A percentile compares a stretch with the other conserved stretches of the same genome.
Evolutionary conservation across 1,284 basidiomycete genomes (phyloP).

Genomic region (Microbotryum saponariae): DNA sequence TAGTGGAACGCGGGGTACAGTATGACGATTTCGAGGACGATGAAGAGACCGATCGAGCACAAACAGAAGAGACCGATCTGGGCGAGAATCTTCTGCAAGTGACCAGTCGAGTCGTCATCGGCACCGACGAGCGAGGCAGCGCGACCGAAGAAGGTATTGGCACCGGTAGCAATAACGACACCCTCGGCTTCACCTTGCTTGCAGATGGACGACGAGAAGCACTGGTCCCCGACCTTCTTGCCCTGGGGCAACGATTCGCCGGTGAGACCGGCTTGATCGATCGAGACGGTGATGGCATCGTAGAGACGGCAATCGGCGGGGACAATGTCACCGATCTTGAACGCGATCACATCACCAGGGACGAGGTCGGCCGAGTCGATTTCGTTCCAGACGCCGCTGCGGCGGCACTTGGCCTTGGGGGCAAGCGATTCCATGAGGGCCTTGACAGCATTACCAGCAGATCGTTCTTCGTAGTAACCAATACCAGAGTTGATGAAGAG

Average conservation of each 20-base stretch:
- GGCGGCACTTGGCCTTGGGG: conserved; percentile 88
- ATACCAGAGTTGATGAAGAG: conserved; percentile 92
- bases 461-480: conserved; percentile 96
- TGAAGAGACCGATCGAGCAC: conserved; percentile 58
- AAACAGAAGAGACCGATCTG: conserved; percentile 95
- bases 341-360: conserved; percentile 86
- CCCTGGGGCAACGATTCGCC: conserved; percentile 86
- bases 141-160: conserved; percentile 49
- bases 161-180: conserved; percentile 90
- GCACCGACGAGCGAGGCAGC: conserved; percentile 90
- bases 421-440: conserved; percentile 98
- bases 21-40: conserved; percentile 66
- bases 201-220: conserved; percentile 92
- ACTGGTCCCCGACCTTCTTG: conserved; percentile 89
- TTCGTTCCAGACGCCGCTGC: conserved; percentile 72
- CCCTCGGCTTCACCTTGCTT: conserved; percentile 97
- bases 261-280: conserved; percentile 92
- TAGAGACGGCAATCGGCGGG: conserved; percentile 91
- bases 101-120: conserved; percentile 91
- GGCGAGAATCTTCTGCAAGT: conserved; percentile 90
- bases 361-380: conserved; percentile 74
- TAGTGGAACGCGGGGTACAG: conserved; percentile 57
- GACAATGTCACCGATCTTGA: conserved; percentile 97
- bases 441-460: conserved; percentile 97
- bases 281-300: conserved; percentile 86